Conservation (phyloP, 805 yeast species). For the Kluyveromyces lactis region DNA sequence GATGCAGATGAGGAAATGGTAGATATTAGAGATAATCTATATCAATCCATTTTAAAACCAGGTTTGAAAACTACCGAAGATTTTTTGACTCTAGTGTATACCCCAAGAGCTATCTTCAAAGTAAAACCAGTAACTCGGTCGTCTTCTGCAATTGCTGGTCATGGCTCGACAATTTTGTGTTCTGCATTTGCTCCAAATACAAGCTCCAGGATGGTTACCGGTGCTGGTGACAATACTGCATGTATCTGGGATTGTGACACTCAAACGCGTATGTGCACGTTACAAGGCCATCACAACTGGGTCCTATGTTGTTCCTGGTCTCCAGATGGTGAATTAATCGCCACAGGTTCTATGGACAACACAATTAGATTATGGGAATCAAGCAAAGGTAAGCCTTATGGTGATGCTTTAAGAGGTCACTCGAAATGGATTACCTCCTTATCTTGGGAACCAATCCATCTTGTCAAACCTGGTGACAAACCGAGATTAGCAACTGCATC, state of each 20-base stretch:
- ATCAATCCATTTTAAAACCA: constrained; percentile 76
- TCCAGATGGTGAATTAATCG: constrained; percentile 83
- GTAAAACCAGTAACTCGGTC: constrained; percentile 88
- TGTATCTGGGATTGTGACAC: constrained; percentile 96
- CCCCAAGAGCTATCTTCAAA: constrained; percentile 92
- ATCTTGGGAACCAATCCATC: constrained; percentile 91
- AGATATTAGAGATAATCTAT: constrained; percentile 72
- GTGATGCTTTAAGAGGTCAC: constrained; percentile 73
- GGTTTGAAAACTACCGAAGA: constrained; percentile 88
- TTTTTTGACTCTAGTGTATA: constrained; percentile 78
- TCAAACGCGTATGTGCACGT: constrained; percentile 76
- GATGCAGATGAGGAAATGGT: constrained; percentile 35
- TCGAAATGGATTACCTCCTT: constrained; percentile 82
- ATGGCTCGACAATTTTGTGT: constrained; percentile 86
- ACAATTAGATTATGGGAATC: constrained; percentile 86
- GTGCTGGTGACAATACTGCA: constrained; percentile 95
- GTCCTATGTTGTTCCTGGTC: constrained; percentile 87
- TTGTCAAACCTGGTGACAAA: constrained; percentile 52
- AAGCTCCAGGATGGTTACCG: constrained; percentile 79
- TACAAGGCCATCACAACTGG: constrained; percentile 87
- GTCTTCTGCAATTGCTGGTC: constrained; percentile 90
- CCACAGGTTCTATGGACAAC: constrained; percentile 94
- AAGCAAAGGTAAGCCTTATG: constrained; percentile 61
- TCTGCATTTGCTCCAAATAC: constrained; percentile 91
- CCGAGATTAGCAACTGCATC: constrained; percentile 81